Conservation (phyloP, 2,329 filamentous ascomycete genomes). For the Zasmidium cellare region DNA sequence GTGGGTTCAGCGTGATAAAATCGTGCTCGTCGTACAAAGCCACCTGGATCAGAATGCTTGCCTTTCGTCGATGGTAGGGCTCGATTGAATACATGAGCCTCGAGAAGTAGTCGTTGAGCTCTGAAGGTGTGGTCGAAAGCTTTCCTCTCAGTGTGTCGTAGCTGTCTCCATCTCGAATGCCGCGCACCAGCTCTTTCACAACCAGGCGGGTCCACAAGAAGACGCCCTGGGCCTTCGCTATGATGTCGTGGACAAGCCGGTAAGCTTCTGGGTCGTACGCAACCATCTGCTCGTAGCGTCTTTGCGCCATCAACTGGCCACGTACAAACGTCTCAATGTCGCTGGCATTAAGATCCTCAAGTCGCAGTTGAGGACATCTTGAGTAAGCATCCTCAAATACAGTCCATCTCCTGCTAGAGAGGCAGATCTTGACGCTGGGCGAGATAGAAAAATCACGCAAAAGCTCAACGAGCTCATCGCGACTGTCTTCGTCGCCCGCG, state of each 20-base stretch:
- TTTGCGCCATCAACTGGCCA: neutral
- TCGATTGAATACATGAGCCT: slow-evolving; percentile 9
- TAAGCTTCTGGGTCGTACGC: neutral
- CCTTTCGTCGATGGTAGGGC: slow-evolving; percentile 6
- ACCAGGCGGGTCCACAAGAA: slow-evolving; percentile 6
- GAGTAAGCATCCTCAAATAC: slow-evolving; percentile 5
- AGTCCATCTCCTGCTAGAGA: slow-evolving; percentile 7
- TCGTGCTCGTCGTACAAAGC: slow-evolving; percentile 10
- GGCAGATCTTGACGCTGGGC: neutral
- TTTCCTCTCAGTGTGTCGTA: neutral
- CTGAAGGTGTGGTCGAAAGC: slow-evolving; percentile 2
- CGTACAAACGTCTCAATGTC: slow-evolving; percentile 3
- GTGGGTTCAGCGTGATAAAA: slow-evolving; percentile 5
- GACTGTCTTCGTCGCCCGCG: slow-evolving; percentile 4
- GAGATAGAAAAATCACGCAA: neutral
- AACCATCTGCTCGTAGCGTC: neutral
- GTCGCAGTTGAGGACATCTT: slow-evolving; percentile 2
- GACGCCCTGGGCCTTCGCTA: slow-evolving; percentile 3
- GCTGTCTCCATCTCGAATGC: slow-evolving; percentile 13
- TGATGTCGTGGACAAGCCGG: neutral
- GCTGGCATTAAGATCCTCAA: slow-evolving; percentile 3
- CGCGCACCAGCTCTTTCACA: slow-evolving; percentile 4
- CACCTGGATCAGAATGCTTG: slow-evolving; percentile 8
- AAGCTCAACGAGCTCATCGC: slow-evolving; percentile 2
- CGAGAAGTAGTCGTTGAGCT: slow-evolving; percentile 10